A percentile compares a stretch with the other conserved stretches of the same genome.
These are phyloP conservation scores for Inonotus obliquus DNA, from an alignment of 1,284 basidiomycete species.

Conservation along the genomic window DNA sequence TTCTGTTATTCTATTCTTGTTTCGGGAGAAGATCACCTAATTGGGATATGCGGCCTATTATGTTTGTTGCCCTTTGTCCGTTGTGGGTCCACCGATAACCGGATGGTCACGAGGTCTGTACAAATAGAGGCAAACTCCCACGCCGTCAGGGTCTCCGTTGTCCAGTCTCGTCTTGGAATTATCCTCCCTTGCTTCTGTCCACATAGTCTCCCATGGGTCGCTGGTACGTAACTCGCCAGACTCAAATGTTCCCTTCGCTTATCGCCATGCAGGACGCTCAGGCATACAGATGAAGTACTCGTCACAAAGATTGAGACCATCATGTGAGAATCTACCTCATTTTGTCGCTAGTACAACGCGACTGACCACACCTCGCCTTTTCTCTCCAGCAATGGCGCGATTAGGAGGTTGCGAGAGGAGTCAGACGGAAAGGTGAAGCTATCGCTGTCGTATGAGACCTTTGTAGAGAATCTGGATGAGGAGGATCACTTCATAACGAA, in stretches of 20 bases:
- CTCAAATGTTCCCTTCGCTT: background rate
- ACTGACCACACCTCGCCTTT: conserved; percentile 6
- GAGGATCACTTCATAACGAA: conserved; percentile 72
- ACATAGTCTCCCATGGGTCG: conserved; percentile 14
- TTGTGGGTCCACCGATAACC: no score
- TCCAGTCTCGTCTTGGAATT: background rate
- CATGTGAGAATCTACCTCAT: conserved; percentile 38
- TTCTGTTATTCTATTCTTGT: background rate
- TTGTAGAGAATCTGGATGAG: conserved; percentile 64
- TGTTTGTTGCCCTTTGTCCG: background rate
- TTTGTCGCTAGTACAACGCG: background rate
- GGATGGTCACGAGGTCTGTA: background rate
- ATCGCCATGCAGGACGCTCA: conserved; percentile 48
- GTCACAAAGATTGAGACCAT: conserved; percentile 63
- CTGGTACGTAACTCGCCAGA: conserved; percentile 18
- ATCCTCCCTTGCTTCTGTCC: background rate
- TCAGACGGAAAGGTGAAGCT: conserved; percentile 48
- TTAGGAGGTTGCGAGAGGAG: conserved; percentile 45
- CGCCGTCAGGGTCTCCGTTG: background rate
- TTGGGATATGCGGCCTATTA: background rate
- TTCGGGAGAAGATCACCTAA: background rate
- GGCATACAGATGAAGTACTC: conserved; percentile 64
- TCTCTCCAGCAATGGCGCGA: conserved; percentile 51
- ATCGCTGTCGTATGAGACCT: conserved; percentile 60
- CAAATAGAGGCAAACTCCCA: background rate